A percentile compares a stretch with the other conserved stretches of the same genome.
Conservation (phyloP, 1,284 basidiomycete genomes). For the Apiotrichum akiyoshidainum region DNA sequence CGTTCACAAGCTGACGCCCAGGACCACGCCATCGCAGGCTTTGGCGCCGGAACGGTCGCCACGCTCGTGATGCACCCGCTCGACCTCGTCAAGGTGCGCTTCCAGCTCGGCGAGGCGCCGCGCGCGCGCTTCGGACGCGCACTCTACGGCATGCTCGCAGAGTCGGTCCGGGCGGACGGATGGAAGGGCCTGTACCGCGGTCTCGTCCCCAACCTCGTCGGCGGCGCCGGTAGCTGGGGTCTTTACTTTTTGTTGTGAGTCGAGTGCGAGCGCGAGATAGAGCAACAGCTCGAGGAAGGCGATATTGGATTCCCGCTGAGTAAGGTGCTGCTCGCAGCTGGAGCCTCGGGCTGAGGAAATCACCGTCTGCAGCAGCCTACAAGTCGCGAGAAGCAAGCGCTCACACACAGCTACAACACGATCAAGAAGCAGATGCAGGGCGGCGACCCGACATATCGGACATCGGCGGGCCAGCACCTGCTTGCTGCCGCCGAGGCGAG, state of each 20-base stretch:
- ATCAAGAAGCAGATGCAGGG: constrained; percentile 68
- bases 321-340: no score
- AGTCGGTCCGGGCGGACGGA: constrained; percentile 73
- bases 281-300: no score
- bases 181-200: constrained; percentile 88
- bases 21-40: constrained; percentile 91
- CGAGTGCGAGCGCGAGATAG: no score
- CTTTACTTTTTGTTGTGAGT: constrained; percentile 95
- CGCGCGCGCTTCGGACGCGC: constrained; percentile 66
- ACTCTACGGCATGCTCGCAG: constrained; percentile 71
- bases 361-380: no score
- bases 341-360: not conserved
- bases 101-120: constrained; percentile 66
- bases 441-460: constrained; percentile 45
- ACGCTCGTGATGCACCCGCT: constrained; percentile 97
- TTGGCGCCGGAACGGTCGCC: constrained; percentile 87
- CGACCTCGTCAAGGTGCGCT: constrained; percentile 91
- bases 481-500: constrained; percentile 92
- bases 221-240: constrained; percentile 97
- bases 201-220: constrained; percentile 83
- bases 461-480: constrained; percentile 78
- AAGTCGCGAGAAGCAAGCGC: not conserved
- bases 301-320: no score
- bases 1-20: constrained; percentile 6
- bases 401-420: constrained; percentile 75